A percentile compares a stretch with the other conserved stretches of the same genome.
phyloP scores from a whole-genome alignment of 2,329 filamentous ascomycete species.

The Fusarium sororula region DNA sequence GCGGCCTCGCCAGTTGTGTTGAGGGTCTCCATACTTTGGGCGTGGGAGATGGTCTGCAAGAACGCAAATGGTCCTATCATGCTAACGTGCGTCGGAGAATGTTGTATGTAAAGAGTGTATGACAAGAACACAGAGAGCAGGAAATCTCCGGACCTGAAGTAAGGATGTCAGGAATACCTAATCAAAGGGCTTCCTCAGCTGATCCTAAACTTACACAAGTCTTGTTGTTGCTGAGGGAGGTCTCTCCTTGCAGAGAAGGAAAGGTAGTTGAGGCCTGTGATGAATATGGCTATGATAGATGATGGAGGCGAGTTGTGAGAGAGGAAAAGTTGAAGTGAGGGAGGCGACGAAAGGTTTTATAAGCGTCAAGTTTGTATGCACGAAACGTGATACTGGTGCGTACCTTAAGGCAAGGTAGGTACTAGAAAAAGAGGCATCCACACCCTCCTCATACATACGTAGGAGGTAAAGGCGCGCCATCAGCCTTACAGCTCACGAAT shows the following conservation, averaged over 20 bases:
- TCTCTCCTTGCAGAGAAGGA: background rate
- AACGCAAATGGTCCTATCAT: conserved; percentile 23
- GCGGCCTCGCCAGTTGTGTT: conserved; percentile 30
- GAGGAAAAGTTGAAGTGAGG: background rate
- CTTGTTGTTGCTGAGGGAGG: background rate
- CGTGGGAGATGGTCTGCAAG: conserved; percentile 4
- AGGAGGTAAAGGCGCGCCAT: background rate
- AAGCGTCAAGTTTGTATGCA: background rate
- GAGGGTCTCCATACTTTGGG: conserved; percentile 37
- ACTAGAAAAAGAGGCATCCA: conserved; percentile 9
- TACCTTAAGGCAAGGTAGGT: too few relatives aligned
- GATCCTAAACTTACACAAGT: background rate
- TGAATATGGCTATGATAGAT: background rate
- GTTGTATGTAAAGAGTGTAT: background rate
- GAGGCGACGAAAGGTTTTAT: conserved; percentile 18
- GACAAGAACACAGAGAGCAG: background rate
- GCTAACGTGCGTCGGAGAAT: background rate
- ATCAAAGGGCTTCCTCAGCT: background rate
- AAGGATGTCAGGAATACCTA: background rate
- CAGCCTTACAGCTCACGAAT: conserved; percentile 14
- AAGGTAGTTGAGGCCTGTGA: background rate
- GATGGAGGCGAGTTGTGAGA: background rate
- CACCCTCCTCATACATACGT: background rate
- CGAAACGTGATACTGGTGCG: conserved; percentile 1
- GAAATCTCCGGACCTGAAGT: background rate